Evolutionary conservation across 1,284 basidiomycete species (phyloP).

Genomic region (Porphyrellus sp.): DNA sequence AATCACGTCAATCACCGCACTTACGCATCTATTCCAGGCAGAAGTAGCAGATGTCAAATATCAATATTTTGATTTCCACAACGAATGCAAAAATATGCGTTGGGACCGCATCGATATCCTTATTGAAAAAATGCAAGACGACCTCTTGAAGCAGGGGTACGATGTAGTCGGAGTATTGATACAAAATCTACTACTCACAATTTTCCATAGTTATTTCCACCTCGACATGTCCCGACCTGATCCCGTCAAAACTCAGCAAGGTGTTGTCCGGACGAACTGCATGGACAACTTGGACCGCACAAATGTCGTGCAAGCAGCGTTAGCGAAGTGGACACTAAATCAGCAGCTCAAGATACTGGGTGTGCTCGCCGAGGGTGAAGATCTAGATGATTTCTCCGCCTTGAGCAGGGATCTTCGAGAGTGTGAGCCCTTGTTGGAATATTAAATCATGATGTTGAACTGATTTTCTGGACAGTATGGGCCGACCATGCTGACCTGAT

Average conservation of each 20-base stretch:
- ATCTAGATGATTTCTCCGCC: constrained; percentile 74
- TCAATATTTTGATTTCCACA: constrained; percentile 97
- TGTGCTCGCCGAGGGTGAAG: constrained; percentile 66
- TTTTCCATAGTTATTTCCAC: constrained; percentile 66
- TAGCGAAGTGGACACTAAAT: constrained; percentile 83
- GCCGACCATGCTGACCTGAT: constrained; percentile 95
- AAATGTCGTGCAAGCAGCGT: constrained; percentile 90
- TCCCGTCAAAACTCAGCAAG: constrained; percentile 58
- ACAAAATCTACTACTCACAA: neutral
- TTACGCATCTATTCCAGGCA: constrained; percentile 40
- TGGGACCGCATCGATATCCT: constrained; percentile 91
- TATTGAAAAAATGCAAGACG: constrained; percentile 74
- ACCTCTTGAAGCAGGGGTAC: constrained; percentile 72
- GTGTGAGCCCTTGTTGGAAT: constrained; percentile 48
- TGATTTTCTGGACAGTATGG: constrained; percentile 72
- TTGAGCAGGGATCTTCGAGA: constrained; percentile 86
- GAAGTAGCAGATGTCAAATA: constrained; percentile 75
- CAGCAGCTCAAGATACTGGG: constrained; percentile 74
- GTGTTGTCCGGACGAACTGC: constrained; percentile 80
- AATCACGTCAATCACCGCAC: neutral
- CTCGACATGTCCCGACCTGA: constrained; percentile 46
- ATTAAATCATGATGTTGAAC: neutral
- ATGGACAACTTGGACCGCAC: constrained; percentile 98
- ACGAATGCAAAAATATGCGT: constrained; percentile 92
- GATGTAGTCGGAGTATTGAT: constrained; percentile 22